Percentiles rank a stretch among this genome's conserved stretches.
phyloP scores from a whole-genome alignment of 805 yeast genomes.

The Komagataella phaffii region DNA sequence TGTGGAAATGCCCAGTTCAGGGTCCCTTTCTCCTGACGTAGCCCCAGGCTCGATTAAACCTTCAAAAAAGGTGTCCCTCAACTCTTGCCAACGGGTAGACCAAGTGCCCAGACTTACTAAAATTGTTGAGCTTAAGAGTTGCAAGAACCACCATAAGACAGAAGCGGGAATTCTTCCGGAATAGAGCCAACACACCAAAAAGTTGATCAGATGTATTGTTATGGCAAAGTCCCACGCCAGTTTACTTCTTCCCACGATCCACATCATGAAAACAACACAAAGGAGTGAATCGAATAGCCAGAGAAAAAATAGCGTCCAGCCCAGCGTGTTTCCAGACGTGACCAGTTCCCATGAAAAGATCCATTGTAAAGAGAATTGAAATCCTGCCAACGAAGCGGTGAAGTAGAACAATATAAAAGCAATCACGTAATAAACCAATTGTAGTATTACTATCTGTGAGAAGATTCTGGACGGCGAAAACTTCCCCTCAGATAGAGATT shows the following conservation, averaged over 20 bases:
- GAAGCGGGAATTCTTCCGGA: constrained; percentile 57
- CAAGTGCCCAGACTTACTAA: constrained; percentile 79
- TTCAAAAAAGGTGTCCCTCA: constrained; percentile 81
- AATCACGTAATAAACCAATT: constrained; percentile 62
- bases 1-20: not conserved
- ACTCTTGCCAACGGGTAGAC: constrained; percentile 84
- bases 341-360: constrained; percentile 73
- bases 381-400: constrained; percentile 58
- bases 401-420: constrained; percentile 56
- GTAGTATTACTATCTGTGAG: constrained; percentile 67
- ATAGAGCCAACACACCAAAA: constrained; percentile 54
- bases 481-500: not conserved
- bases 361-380: constrained; percentile 53
- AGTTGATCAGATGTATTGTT: constrained; percentile 78
- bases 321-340: constrained; percentile 64
- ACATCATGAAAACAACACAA: constrained; percentile 72
- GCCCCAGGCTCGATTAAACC: constrained; percentile 53
- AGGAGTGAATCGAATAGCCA: constrained; percentile 81
- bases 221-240: constrained; percentile 93
- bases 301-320: constrained; percentile 55
- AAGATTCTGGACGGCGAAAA: constrained; percentile 43
- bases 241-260: constrained; percentile 85
- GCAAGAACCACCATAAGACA: constrained; percentile 77
- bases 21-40: not conserved
- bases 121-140: constrained; percentile 48